Base-by-base conservation (phyloP, 2,329 filamentous ascomycete genomes). In the Eutypella sp. region DNA sequence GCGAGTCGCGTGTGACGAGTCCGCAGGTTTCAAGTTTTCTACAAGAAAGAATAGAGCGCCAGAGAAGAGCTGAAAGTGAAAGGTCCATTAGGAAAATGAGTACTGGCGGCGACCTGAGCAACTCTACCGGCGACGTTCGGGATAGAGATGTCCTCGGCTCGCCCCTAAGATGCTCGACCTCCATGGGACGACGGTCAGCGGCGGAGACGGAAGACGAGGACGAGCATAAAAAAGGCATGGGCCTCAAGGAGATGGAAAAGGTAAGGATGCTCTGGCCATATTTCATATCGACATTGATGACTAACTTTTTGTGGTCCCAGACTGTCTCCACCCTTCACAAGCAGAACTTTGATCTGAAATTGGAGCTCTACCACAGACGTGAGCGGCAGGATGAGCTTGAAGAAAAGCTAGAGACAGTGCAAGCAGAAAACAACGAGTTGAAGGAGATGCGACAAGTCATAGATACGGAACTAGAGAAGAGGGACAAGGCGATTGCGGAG, bases 341-440 rank as follows among this genome's bases (percentile, higher is more conserved):
- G 60, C 80, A 87, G 65, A 89, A 89, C 57, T 89, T 89, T 54
- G 84, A 87, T 53, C 72, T 89, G 36, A 89, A 89, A 62, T 70
- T 89, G 25, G 84, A 89, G 59, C 65, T 89, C 1, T 87, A 78
- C 54, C 84, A 89, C 58, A 75, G 83, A 6, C 74, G 85, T 23
- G 79, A 89, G 63, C 74, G 77, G 44, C 82, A 85, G 57, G 73
- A 72, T 8, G 68, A 68, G 19, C 57, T 88, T 27, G 82, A 87
- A 57, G 71, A 75, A 27, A 71, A 73, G 34, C 55, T 83, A n/a
- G 74, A 81, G 31, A 62, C 62, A 4, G 66, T 87, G 16, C 76
- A 81, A 50, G 62, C 65, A 7, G 73, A 81, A 44, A 74, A 76
- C 49, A 65, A 63, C 4, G 76, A 82, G 55, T 58, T 79, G 42